These are phyloP conservation scores for Colletotrichum tamarilloi DNA, from an alignment of 2,329 filamentous ascomycete genomes.

Conservation along the genomic window DNA sequence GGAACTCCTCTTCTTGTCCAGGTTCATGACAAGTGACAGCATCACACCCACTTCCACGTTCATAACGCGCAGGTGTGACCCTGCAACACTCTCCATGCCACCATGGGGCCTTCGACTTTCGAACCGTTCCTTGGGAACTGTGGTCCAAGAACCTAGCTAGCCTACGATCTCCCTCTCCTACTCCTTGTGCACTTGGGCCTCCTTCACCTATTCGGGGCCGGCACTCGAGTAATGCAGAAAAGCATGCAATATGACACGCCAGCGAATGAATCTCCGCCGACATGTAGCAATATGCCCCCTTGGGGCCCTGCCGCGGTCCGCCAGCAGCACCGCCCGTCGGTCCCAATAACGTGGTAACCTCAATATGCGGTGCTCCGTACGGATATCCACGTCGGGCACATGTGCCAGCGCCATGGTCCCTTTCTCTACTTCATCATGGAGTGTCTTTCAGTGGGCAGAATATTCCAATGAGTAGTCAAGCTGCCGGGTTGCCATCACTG, in stretches of 20 bases:
- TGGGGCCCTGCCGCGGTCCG: neutral
- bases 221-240: neutral
- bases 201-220: neutral
- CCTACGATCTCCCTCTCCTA: slow-evolving; percentile 7
- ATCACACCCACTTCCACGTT: slow-evolving; percentile 11
- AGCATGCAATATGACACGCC: neutral
- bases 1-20: neutral
- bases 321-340: neutral
- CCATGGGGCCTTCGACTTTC: neutral
- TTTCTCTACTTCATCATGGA: neutral
- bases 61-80: neutral
- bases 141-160: slow-evolving; percentile 20
- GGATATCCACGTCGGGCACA: slow-evolving; percentile 4
- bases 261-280: neutral
- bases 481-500: neutral
- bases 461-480: neutral
- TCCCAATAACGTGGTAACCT: slow-evolving; percentile 24
- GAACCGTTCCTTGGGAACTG: neutral
- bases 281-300: neutral
- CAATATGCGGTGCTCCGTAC: neutral
- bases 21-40: slow-evolving; percentile 35
- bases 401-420: neutral
- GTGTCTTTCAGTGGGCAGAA: neutral
- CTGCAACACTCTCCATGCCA: neutral
- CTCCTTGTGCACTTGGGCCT: neutral